Percentiles rank a stretch among this genome's conserved stretches.
phyloP scores from a whole-genome alignment of 2,329 filamentous ascomycete genomes.

The Xylariaceae sp. region DNA sequence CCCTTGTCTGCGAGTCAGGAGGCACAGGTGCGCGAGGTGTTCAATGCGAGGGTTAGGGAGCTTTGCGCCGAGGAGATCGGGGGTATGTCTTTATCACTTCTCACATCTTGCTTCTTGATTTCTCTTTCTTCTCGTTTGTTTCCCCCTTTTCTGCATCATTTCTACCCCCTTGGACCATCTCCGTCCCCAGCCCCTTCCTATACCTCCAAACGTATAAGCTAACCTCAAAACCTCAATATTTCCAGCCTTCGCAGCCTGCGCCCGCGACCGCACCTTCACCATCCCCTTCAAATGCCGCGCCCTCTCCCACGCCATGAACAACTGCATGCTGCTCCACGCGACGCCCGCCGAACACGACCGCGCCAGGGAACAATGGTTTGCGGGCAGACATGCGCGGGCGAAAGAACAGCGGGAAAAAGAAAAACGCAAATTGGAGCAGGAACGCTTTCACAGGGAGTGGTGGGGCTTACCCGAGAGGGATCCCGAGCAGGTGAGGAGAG shows the following conservation, averaged over 20 bases:
- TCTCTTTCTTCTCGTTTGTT: background rate
- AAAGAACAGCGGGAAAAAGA: constrained; percentile 62
- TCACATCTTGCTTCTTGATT: background rate
- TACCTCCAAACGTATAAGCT: background rate
- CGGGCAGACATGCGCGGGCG: constrained; percentile 66
- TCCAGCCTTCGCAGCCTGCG: constrained; percentile 87
- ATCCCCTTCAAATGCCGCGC: constrained; percentile 82
- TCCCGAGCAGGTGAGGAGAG: constrained; percentile 44
- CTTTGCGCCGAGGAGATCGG: constrained; percentile 76
- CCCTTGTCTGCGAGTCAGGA: constrained; percentile 55
- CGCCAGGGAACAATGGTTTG: constrained; percentile 92
- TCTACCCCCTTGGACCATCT: background rate
- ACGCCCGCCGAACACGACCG: constrained; percentile 81
- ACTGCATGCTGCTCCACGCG: constrained; percentile 84
- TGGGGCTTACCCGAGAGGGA: constrained; percentile 60
- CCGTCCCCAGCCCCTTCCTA: background rate
- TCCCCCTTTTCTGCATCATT: background rate
- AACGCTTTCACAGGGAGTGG: constrained; percentile 63
- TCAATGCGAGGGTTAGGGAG: constrained; percentile 60
- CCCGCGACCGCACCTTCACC: constrained; percentile 77
- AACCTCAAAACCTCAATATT: background rate
- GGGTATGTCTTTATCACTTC: constrained; percentile 42
- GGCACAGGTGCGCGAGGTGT: constrained; percentile 38
- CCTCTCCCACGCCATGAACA: constrained; percentile 83
- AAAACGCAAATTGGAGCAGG: constrained; percentile 56